Evolutionary conservation across 805 yeast species (phyloP).

Genomic region (Candida insectalens): DNA sequence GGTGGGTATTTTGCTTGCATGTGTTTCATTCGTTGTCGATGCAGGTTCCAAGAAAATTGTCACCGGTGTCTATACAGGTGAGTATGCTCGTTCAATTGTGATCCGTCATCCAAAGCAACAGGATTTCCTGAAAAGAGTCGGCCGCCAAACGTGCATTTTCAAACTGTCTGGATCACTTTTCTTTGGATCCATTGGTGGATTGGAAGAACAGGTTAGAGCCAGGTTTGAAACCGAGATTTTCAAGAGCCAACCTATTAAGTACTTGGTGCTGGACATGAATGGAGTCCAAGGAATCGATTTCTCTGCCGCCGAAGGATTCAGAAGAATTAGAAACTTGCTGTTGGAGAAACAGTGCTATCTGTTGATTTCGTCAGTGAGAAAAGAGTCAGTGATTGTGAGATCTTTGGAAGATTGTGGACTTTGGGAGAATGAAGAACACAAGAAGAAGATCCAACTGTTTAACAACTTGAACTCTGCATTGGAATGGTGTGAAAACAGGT

Average conservation of each 20-base stretch:
- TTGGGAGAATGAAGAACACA: slow-evolving; percentile 42
- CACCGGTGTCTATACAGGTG: slow-evolving; percentile 75
- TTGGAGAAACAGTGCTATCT: slow-evolving; percentile 60
- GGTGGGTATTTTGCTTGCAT: slow-evolving; percentile 84
- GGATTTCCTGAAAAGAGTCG: slow-evolving; percentile 74
- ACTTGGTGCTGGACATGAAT: slow-evolving; percentile 75
- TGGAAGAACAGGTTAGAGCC: slow-evolving; percentile 65
- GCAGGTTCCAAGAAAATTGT: slow-evolving; percentile 81
- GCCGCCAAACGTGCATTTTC: slow-evolving; percentile 81
- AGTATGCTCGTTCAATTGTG: slow-evolving; percentile 84
- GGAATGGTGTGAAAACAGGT: slow-evolving; percentile 95
- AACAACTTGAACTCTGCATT: slow-evolving; percentile 76
- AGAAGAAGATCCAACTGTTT: slow-evolving; percentile 50
- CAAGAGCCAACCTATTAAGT: slow-evolving; percentile 56
- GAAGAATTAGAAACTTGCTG: slow-evolving; percentile 72
- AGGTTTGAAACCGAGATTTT: slow-evolving; percentile 49
- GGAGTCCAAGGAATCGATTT: slow-evolving; percentile 78
- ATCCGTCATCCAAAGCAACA: slow-evolving; percentile 85
- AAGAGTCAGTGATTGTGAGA: slow-evolving; percentile 53
- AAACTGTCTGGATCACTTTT: slow-evolving; percentile 84
- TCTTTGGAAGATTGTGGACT: slow-evolving; percentile 80
- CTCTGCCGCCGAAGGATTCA: slow-evolving; percentile 93
- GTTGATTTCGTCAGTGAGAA: slow-evolving; percentile 68
- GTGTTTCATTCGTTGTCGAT: slow-evolving; percentile 89
- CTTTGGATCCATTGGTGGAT: slow-evolving; percentile 91